Evolutionary conservation across 768 basidiomycete genomes (phyloP).

Genomic region (Pleurotus giganteus): DNA sequence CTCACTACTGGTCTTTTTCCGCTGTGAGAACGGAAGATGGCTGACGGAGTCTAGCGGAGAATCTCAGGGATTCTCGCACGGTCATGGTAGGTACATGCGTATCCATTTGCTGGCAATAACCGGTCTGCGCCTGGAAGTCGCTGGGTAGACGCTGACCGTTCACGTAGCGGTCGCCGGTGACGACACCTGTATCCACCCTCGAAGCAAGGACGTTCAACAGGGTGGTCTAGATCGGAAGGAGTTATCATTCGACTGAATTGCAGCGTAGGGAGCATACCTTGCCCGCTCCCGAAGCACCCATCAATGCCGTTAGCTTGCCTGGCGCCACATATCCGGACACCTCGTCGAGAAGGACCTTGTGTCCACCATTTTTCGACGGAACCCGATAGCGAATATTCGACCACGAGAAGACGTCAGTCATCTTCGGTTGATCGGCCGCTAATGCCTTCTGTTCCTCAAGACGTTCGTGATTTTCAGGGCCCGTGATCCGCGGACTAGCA

Average conservation of each 20-base stretch:
- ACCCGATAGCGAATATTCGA: constrained; percentile 67
- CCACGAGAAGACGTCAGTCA: constrained; percentile 80
- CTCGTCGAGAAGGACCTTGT: constrained; percentile 57
- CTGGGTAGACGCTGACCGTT: constrained; percentile 50
- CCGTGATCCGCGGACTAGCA: constrained; percentile 2
- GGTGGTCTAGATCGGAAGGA: constrained; percentile 48
- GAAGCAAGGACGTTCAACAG: constrained; percentile 56
- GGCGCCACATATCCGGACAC: constrained; percentile 80
- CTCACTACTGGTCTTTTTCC: constrained; percentile 81
- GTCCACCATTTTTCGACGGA: constrained; percentile 40
- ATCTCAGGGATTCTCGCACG: constrained; percentile 75
- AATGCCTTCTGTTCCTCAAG: constrained; percentile 26
- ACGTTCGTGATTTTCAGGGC: constrained; percentile 13
- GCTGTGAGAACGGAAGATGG: constrained; percentile 56
- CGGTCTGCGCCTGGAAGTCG: constrained; percentile 69
- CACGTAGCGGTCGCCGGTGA: constrained; percentile 52
- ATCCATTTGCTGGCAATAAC: constrained; percentile 86
- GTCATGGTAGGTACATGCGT: constrained; percentile 76
- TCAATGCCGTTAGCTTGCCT: constrained; percentile 76
- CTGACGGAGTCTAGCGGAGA: constrained; percentile 80
- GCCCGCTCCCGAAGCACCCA: constrained; percentile 57
- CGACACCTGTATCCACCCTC: constrained; percentile 43
- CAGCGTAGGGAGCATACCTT: constrained; percentile 28
- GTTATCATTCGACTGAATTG: constrained; percentile 46
- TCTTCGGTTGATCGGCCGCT: constrained; percentile 39